phyloP scores from a whole-genome alignment of 768 basidiomycete species.

The Boletus vermiculosoides region DNA sequence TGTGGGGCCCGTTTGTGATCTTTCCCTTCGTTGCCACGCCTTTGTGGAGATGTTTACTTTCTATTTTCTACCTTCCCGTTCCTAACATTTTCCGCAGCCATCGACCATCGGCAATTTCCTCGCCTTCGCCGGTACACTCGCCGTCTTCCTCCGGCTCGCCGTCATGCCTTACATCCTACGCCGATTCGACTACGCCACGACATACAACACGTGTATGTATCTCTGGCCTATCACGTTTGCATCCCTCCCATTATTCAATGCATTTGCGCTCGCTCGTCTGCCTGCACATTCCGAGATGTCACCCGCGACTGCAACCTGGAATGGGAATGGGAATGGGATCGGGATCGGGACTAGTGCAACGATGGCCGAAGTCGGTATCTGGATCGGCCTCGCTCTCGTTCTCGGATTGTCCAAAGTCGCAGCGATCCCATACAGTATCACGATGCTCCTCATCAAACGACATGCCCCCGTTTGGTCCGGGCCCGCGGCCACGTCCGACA shows the following conservation, averaged over 20 bases:
- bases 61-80: slow-evolving; percentile 14
- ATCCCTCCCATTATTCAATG: slow-evolving; percentile 4
- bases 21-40: neutral
- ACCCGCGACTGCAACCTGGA: neutral
- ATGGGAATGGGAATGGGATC: too few species aligned
- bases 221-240: slow-evolving; percentile 7
- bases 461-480: slow-evolving; percentile 36
- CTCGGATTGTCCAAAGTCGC: slow-evolving; percentile 36
- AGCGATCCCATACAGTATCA: slow-evolving; percentile 40
- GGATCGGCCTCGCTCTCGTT: slow-evolving; percentile 46
- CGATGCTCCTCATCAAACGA: slow-evolving; percentile 57
- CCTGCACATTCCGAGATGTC: neutral
- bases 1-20: neutral
- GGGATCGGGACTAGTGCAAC: neutral
- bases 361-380: slow-evolving; percentile 32
- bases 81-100: slow-evolving; percentile 32
- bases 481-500: too few species aligned
- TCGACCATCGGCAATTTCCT: slow-evolving; percentile 57
- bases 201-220: slow-evolving; percentile 4
- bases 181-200: slow-evolving; percentile 9
- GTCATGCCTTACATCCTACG: slow-evolving; percentile 39
- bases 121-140: slow-evolving; percentile 46
- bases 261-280: neutral
- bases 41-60: too few species aligned
- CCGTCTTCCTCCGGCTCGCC: slow-evolving; percentile 47